Conservation (phyloP, 2,329 filamentous ascomycete species). For the Hirsutella rhossiliensis region DNA sequence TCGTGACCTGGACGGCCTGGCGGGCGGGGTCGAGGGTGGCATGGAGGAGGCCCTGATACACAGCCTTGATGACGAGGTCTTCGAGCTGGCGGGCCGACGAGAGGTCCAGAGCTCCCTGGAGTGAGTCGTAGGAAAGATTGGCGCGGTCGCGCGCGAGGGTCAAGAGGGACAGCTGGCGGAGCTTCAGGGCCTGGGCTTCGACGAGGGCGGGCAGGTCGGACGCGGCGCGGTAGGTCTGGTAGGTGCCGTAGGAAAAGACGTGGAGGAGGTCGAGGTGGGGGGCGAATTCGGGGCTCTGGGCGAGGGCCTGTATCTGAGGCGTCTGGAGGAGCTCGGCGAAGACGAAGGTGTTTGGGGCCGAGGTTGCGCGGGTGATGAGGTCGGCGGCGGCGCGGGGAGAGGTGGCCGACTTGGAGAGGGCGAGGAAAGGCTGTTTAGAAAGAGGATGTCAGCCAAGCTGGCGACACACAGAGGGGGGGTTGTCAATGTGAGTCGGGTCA, state of each 20-base stretch:
- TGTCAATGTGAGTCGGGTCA: conserved; percentile 16
- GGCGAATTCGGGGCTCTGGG: conserved; percentile 45
- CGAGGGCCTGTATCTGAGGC: conserved; percentile 65
- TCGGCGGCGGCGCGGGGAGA: conserved; percentile 77
- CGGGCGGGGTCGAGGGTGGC: conserved; percentile 74
- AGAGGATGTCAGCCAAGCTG: background rate
- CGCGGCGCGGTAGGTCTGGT: conserved; percentile 52
- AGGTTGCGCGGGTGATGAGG: conserved; percentile 77
- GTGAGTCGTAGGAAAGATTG: conserved; percentile 60
- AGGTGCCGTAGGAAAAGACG: conserved; percentile 89
- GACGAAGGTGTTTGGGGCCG: conserved; percentile 79
- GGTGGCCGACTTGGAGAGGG: conserved; percentile 73
- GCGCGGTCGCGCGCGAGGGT: conserved; percentile 58
- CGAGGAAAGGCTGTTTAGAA: conserved; percentile 68
- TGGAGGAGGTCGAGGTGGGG: conserved; percentile 60
- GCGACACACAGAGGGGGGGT: background rate
- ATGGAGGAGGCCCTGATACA: conserved; percentile 73
- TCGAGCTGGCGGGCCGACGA: conserved; percentile 60
- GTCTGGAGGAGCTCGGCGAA: conserved; percentile 87
- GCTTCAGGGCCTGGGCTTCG: conserved; percentile 65
- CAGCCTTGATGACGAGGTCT: conserved; percentile 71
- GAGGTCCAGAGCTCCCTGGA: conserved; percentile 58
- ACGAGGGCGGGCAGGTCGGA: conserved; percentile 56
- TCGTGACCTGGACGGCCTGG: conserved; percentile 62
- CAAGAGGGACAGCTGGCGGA: conserved; percentile 81